phyloP scores from a whole-genome alignment of 1,284 basidiomycete species.

The Spongiforma sp. region DNA sequence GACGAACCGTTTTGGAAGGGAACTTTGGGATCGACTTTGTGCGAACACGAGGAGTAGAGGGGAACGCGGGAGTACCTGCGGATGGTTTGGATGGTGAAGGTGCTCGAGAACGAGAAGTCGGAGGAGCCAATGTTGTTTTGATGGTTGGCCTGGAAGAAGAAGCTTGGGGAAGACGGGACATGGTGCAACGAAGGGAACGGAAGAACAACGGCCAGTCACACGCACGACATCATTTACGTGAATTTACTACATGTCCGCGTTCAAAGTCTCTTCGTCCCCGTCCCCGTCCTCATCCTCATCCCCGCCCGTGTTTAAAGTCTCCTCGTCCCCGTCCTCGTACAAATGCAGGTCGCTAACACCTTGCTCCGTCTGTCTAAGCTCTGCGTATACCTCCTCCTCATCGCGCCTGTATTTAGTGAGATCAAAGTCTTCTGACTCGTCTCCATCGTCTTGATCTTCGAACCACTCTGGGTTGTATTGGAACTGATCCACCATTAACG shows the following conservation, averaged over 20 bases:
- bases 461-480: conserved; percentile 97
- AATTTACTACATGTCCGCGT: conserved; percentile 4
- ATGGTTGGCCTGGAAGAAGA: conserved; percentile 44
- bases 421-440: conserved; percentile 53
- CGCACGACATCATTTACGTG: conserved; percentile 21
- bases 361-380: conserved; percentile 30
- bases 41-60: conserved; percentile 32
- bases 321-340: conserved; percentile 26
- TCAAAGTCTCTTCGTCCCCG: conserved; percentile 11
- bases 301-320: neutral
- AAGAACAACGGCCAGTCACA: conserved; percentile 14
- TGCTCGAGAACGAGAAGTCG: conserved; percentile 37
- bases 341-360: conserved; percentile 19
- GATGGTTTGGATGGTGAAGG: conserved; percentile 44
- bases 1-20: conserved; percentile 40
- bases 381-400: conserved; percentile 35
- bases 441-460: conserved; percentile 83
- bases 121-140: conserved; percentile 32
- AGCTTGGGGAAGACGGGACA: conserved; percentile 58
- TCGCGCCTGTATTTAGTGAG: conserved; percentile 32
- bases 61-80: conserved; percentile 30
- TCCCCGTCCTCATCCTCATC: conserved; percentile 6
- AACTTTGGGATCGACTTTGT: conserved; percentile 45
- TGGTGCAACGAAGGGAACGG: neutral
- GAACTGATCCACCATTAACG: conserved; percentile 60